A percentile compares a stretch with the other conserved stretches of the same genome.
Evolutionary conservation across 441 rosid genomes (phyloP).

Genomic region (Hura crepitans): DNA sequence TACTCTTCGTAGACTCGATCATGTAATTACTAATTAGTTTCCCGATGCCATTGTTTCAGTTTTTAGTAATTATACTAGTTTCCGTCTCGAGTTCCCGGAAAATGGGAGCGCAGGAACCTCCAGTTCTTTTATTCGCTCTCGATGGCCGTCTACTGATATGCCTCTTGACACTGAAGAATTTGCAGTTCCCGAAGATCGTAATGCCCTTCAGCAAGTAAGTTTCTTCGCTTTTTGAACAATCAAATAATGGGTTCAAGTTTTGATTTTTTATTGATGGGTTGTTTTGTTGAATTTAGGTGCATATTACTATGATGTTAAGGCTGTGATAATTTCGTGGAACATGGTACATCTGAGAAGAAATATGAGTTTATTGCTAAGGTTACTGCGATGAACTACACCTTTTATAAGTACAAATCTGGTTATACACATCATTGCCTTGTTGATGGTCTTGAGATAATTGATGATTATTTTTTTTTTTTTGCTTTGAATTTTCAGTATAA

Average conservation of each 20-base stretch:
- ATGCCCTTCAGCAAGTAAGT: constrained; percentile 51
- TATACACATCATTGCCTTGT: constrained; percentile 73
- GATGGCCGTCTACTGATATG: constrained; percentile 46
- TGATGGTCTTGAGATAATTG: constrained; percentile 64
- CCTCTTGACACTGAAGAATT: constrained; percentile 40
- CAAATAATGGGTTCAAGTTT: not conserved
- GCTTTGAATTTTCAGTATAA: constrained; percentile 5
- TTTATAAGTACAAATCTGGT: constrained; percentile 67
- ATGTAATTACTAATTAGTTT: not conserved
- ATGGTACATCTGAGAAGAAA: constrained; percentile 40
- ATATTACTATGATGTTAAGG: constrained; percentile 76
- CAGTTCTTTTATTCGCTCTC: constrained; percentile 34
- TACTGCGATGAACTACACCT: constrained; percentile 51
- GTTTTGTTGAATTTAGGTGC: constrained; percentile 43
- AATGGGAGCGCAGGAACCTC: constrained; percentile 31
- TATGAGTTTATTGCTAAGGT: constrained; percentile 58
- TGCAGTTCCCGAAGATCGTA: constrained; percentile 40
- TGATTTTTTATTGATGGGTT: not conserved
- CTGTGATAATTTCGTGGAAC: constrained; percentile 69
- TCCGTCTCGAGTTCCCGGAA: constrained; percentile 7
- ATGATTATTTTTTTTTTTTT: not conserved
- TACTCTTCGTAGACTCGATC: not conserved
- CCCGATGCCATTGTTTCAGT: constrained; percentile 13
- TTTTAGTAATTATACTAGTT: constrained; percentile 5
- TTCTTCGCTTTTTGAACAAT: not conserved